Evolutionary conservation across 2,329 filamentous ascomycete species (phyloP).

Genomic region (Pezicula carpinea): DNA sequence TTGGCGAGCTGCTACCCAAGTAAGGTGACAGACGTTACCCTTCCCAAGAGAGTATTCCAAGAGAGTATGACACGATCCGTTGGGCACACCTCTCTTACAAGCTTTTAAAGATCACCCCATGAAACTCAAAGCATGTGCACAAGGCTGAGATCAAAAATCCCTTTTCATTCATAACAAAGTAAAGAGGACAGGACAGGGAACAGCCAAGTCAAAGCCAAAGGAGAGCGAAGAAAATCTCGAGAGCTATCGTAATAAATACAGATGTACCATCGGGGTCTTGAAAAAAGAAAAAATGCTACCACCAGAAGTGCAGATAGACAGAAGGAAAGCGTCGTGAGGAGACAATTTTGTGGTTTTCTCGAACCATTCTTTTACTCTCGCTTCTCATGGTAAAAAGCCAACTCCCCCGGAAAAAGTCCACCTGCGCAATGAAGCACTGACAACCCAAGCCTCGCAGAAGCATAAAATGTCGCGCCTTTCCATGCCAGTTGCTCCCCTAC

Average conservation of each 20-base stretch:
- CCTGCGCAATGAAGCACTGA: conserved; percentile 10
- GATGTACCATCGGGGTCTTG: conserved; percentile 16
- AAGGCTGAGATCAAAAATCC: conserved; percentile 17
- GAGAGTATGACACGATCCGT: too few species aligned
- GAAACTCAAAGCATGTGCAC: too few species aligned
- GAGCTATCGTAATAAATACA: conserved; percentile 29
- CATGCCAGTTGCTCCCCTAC: conserved; percentile 14
- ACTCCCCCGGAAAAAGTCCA: conserved; percentile 2
- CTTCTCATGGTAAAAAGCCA: neutral
- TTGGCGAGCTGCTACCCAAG: too few species aligned
- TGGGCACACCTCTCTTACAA: too few species aligned
- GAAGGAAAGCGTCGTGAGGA: conserved; percentile 1
- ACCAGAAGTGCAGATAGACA: conserved; percentile 4
- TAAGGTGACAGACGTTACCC: too few species aligned
- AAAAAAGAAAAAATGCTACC: conserved; percentile 9
- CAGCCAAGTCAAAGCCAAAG: conserved; percentile 13
- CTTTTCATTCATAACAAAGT: conserved; percentile 25
- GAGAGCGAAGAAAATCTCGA: conserved; percentile 19
- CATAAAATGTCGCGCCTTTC: conserved; percentile 20
- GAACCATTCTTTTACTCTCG: neutral
- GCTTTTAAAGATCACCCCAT: too few species aligned
- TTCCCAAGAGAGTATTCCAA: too few species aligned
- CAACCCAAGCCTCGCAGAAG: conserved; percentile 25
- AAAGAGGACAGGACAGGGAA: conserved; percentile 5
- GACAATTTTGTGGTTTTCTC: neutral